Evolutionary conservation across 1,284 basidiomycete genomes (phyloP), one percentile per base, ranked within the genome.

Genomic region (Omphalotus olearius): DNA sequence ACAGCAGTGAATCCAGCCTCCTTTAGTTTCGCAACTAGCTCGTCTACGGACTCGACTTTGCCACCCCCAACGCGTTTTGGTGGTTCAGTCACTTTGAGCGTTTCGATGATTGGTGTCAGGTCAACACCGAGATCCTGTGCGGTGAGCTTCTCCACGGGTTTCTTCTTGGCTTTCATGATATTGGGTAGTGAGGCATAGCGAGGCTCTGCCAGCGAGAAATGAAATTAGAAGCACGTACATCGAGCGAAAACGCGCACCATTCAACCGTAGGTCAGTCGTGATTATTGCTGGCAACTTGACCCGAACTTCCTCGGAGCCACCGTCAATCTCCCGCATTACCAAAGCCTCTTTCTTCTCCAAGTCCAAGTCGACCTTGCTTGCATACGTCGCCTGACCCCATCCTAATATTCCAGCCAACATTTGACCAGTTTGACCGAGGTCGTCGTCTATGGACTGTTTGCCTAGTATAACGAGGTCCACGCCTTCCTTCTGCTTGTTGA

Each of bases 131-230:
- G 84, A 61, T 96, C 93, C 44, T 79, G 75, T 7, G 92, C 77
- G 30, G 83, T 83, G 56, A 94, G 63, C 65, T 92, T 95, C 72
- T 95, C 88, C 47, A 98, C 74, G 20, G 91, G 89, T 75, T 99
- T 99, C 82, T 98, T 99, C 81, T 98, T 99, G 20, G 96, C 96
- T 74, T 96, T 96, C 92, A 96, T 97, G 69, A 96, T 96, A 65
- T 93, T 96, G 14, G 93, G 94, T 56, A 97, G 69, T 23, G 93
- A 93, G 0, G 94, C 93, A 65, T 96, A 98, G 60, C 94, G 86
- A 10, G 94, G 94, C 68, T 96, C 93, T 91, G 41, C 9, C 39
- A 35, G 36, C 11, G 38, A 28, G n/a, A n/a, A 5, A 3, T n/a
- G n/a, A n/a, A n/a, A n/a, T n/a, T n/a, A n/a, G n/a, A n/a, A n/a